Base-by-base conservation (phyloP, 192 early-diverging fungal species). In the Nowakowskiella sp. region DNA sequence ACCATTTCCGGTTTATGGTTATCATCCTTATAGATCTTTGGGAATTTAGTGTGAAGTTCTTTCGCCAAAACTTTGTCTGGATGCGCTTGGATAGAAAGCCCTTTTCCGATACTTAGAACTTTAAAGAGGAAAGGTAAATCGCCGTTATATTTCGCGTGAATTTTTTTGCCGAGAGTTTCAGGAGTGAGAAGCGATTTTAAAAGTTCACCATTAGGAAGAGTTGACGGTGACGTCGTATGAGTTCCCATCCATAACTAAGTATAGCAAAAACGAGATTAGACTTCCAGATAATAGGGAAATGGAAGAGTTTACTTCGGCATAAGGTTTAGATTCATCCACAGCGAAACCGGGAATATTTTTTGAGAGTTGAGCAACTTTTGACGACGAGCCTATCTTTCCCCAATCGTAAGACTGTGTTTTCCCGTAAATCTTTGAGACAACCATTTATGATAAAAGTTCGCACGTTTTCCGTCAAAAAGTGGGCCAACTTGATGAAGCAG, bases 71-170 rank as follows among this genome's bases (percentile, higher is more conserved):
- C 56, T 65, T 96, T 96, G 71, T 96, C 91, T 4, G 95, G 95
- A 57, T 99, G 95, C 6, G 95, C 95, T 64, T 99, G 95, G 56
- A 99, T 99, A 13, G 90, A 92, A 13, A 99, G 83, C 0, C 93
- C 92, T 60, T 90, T 74, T 26, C 60, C 13, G 52, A 78, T 74
- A 21, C 63, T 67, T 13, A 78, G 62, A 23, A 99, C 87, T 66
- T 99, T 99, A 80, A 99, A 95, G 33, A 99, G 74, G 66, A 93
- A 99, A n/a, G 95, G 95, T 27, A 99, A 73, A 58, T 91, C 85
- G 26, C 79, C 76, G 22, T 74, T 63, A 61, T 84, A 95, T 6
- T 73, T 68, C 25, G 64, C 42, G 31, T 76, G 60, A 21, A 97
- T 67, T 22, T 60, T 59, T 0, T 65, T 30, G 19, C 73, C 66